A percentile compares a stretch with the other conserved stretches of the same genome.
Evolutionary conservation across 768 basidiomycete species (phyloP).

Genomic region (Hypholoma fasciculare): DNA sequence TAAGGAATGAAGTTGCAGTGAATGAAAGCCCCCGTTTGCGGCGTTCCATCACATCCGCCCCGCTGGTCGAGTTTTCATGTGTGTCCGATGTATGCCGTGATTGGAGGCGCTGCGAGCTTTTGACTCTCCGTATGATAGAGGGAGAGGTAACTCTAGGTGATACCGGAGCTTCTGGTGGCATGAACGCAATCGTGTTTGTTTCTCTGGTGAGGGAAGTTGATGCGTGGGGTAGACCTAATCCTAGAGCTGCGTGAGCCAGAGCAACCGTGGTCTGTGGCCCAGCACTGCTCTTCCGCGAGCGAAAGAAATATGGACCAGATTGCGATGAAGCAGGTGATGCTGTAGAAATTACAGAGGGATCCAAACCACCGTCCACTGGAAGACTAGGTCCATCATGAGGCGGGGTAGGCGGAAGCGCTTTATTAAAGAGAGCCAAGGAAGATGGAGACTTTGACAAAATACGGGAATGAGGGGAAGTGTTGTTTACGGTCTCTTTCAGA

Average conservation of each 20-base stretch:
- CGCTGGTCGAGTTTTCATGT: slow-evolving; percentile 15
- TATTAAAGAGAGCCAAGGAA: slow-evolving; percentile 33
- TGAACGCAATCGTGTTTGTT: slow-evolving; percentile 49
- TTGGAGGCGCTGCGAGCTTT: slow-evolving; percentile 46
- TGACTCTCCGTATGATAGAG: slow-evolving; percentile 43
- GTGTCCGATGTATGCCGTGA: slow-evolving; percentile 25
- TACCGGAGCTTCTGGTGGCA: slow-evolving; percentile 15
- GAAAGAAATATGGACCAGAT: slow-evolving; percentile 2
- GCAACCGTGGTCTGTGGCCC: slow-evolving; percentile 34
- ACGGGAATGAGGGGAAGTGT: slow-evolving; percentile 4
- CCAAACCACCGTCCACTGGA: neutral
- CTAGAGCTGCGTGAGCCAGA: slow-evolving; percentile 57
- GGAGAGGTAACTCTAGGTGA: slow-evolving; percentile 19
- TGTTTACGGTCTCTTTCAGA: slow-evolving; percentile 7
- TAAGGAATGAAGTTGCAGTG: slow-evolving; percentile 42
- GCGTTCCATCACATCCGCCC: slow-evolving; percentile 19
- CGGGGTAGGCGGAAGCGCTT: slow-evolving; percentile 54
- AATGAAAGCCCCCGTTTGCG: slow-evolving; percentile 61
- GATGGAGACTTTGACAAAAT: slow-evolving; percentile 13
- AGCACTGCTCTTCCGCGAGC: slow-evolving; percentile 8
- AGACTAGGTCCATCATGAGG: slow-evolving; percentile 20
- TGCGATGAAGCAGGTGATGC: slow-evolving; percentile 1
- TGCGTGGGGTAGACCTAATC: slow-evolving; percentile 56
- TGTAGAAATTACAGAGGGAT: neutral
- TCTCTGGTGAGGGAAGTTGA: slow-evolving; percentile 45